Percentiles rank a stretch among this genome's conserved stretches.
phyloP scores from a whole-genome alignment of 768 basidiomycete species.

The Lepiota brunneoincarnata region DNA sequence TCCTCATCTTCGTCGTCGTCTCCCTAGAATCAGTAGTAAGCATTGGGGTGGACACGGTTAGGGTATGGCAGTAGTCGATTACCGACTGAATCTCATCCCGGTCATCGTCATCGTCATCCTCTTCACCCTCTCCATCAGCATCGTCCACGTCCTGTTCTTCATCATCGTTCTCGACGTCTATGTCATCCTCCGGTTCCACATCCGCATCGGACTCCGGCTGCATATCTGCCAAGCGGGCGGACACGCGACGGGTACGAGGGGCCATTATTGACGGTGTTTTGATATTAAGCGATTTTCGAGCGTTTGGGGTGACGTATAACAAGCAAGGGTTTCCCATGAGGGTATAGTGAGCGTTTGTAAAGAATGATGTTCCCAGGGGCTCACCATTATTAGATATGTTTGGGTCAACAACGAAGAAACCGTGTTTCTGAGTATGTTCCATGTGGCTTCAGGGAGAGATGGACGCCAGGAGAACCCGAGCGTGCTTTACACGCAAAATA shows the following conservation, averaged over 20 bases:
- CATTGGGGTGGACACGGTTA: not conserved
- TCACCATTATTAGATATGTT: constrained; percentile 8
- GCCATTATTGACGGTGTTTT: constrained; percentile 23
- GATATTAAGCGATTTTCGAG: not conserved
- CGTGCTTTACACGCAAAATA: not conserved
- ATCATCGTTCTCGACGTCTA: constrained; percentile 37
- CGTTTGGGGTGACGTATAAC: not conserved
- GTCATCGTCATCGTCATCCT: constrained; percentile 31
- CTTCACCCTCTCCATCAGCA: constrained; percentile 32
- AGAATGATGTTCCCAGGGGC: constrained; percentile 13
- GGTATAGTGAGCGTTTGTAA: constrained; percentile 8
- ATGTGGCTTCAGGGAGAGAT: not conserved
- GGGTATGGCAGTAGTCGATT: not conserved
- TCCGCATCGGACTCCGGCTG: constrained; percentile 30
- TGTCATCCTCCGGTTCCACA: constrained; percentile 33
- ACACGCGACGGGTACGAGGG: constrained; percentile 30
- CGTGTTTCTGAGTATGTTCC: not conserved
- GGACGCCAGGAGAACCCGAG: not conserved
- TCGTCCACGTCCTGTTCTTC: constrained; percentile 35
- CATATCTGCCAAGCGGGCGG: constrained; percentile 31
- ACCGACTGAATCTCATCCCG: constrained; percentile 29
- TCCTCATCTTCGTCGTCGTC: constrained; percentile 23
- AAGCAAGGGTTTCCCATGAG: constrained; percentile 10
- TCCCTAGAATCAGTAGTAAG: constrained; percentile 4
- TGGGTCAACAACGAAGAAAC: not conserved